Conservation (phyloP, 371 early-diverging fungal species). For the Rhizopus microsporus region DNA sequence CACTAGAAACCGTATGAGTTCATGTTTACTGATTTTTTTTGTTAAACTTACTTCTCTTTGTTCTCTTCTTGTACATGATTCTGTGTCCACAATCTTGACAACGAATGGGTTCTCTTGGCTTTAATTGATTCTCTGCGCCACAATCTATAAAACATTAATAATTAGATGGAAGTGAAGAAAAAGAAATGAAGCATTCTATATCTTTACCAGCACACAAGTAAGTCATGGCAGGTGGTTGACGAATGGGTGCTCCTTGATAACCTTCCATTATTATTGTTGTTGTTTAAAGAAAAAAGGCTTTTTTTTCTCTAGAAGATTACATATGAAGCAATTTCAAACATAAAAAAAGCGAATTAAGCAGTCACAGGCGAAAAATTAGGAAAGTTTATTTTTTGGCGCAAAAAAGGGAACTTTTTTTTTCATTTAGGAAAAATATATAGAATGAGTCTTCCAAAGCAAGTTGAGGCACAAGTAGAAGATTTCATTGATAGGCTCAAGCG, state of each 20-base stretch:
- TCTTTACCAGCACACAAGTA: constrained; percentile 62
- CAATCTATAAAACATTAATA: constrained; percentile 61
- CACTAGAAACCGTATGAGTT: constrained; percentile 50
- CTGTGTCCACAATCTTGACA: constrained; percentile 96
- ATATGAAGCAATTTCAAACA: too few relatives aligned
- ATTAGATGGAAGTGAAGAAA: constrained; percentile 5
- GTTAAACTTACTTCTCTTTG: constrained; percentile 79
- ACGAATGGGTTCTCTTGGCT: constrained; percentile 93
- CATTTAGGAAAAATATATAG: not conserved
- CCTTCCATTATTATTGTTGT: constrained; percentile 35
- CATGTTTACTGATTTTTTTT: not conserved
- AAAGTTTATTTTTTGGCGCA: not conserved
- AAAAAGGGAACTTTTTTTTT: not conserved
- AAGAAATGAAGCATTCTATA: not conserved
- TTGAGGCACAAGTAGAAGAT: constrained; percentile 50
- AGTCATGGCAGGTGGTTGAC: constrained; percentile 59
- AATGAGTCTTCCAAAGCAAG: constrained; percentile 32
- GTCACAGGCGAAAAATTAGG: not conserved
- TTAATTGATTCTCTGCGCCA: constrained; percentile 87
- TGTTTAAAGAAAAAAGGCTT: not conserved
- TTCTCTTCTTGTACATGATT: constrained; percentile 97
- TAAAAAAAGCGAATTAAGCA: not conserved
- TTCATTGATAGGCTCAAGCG: constrained; percentile 59
- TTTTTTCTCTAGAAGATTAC: too few relatives aligned
- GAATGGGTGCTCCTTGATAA: constrained; percentile 49